Conservation (phyloP, 2,329 filamentous ascomycete species). For the Stenocarpella maydis region DNA sequence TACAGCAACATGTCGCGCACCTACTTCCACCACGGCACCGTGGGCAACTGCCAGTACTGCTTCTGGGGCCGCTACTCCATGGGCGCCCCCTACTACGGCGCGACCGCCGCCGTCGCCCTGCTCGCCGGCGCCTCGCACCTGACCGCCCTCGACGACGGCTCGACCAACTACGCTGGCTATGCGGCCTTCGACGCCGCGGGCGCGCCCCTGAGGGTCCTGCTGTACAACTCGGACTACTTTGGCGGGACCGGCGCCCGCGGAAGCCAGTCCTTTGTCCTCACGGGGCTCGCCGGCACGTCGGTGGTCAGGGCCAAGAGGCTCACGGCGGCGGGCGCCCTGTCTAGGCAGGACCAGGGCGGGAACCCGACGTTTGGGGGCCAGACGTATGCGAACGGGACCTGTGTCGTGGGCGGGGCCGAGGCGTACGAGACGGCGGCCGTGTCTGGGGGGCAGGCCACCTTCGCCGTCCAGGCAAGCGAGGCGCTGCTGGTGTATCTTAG, state of each 20-base stretch:
- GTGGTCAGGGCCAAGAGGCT: conserved; percentile 52
- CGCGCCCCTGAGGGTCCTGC: conserved; percentile 48
- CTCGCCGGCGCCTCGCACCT: conserved; percentile 54
- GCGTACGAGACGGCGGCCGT: conserved; percentile 47
- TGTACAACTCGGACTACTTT: conserved; percentile 57
- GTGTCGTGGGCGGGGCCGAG: conserved; percentile 51
- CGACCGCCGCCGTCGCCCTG: conserved; percentile 55
- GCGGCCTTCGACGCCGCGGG: conserved; percentile 51
- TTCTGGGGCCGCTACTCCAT: conserved; percentile 58
- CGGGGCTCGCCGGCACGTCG: conserved; percentile 41
- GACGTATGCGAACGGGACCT: conserved; percentile 55
- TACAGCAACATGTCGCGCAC: conserved; percentile 48
- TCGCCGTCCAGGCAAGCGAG: conserved; percentile 53
- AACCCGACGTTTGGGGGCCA: conserved; percentile 55
- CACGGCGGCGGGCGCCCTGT: conserved; percentile 52
- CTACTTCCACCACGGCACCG: conserved; percentile 62
- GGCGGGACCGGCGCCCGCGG: conserved; percentile 44
- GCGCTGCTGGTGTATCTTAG: conserved; percentile 57
- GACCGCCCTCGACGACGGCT: conserved; percentile 54
- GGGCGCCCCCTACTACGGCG: conserved; percentile 61
- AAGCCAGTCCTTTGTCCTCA: conserved; percentile 51
- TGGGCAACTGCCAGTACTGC: conserved; percentile 60
- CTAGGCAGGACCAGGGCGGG: conserved; percentile 53
- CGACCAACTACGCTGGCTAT: conserved; percentile 54
- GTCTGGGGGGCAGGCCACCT: conserved; percentile 45